A percentile compares a stretch with the other conserved stretches of the same genome.
These are phyloP conservation scores for Centella asiatica DNA, from an alignment of 129 eudicot species.

Conservation along the genomic window DNA sequence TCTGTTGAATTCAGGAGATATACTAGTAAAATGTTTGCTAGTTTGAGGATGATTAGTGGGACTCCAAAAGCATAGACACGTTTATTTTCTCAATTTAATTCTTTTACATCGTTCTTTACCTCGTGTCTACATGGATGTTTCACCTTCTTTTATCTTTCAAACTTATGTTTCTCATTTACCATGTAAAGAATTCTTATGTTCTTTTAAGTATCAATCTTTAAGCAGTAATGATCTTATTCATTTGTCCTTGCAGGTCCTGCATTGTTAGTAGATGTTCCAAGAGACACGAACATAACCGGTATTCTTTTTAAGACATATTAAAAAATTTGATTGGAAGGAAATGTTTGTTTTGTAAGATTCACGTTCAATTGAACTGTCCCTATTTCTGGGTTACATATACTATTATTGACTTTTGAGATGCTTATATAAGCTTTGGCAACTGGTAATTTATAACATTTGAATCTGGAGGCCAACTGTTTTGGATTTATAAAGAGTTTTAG, in stretches of 20 bases:
- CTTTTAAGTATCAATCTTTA: too few species aligned
- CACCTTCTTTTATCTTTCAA: too few species aligned
- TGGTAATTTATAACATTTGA: neutral
- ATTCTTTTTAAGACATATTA: neutral
- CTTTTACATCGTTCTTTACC: too few species aligned
- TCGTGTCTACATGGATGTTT: too few species aligned
- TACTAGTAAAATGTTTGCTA: too few species aligned
- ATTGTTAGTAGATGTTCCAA: constrained; percentile 62
- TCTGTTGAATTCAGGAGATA: too few species aligned
- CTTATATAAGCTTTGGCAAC: neutral
- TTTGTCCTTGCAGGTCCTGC: constrained; percentile 38
- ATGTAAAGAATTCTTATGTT: too few species aligned
- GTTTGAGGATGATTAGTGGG: too few species aligned
- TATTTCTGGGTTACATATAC: neutral
- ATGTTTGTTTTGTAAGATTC: neutral
- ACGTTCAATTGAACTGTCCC: neutral
- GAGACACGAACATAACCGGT: constrained; percentile 57
- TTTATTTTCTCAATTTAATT: too few species aligned
- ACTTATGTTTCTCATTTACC: too few species aligned
- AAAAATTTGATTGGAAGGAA: neutral
- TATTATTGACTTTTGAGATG: neutral
- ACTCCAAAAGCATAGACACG: too few species aligned
- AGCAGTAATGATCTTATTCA: neutral
- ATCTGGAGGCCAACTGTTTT: neutral
- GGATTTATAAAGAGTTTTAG: neutral